Percentiles rank a stretch among this genome's conserved stretches.
Conservation (phyloP, 73 alveolate species). For the Loxodes magnus region DNA sequence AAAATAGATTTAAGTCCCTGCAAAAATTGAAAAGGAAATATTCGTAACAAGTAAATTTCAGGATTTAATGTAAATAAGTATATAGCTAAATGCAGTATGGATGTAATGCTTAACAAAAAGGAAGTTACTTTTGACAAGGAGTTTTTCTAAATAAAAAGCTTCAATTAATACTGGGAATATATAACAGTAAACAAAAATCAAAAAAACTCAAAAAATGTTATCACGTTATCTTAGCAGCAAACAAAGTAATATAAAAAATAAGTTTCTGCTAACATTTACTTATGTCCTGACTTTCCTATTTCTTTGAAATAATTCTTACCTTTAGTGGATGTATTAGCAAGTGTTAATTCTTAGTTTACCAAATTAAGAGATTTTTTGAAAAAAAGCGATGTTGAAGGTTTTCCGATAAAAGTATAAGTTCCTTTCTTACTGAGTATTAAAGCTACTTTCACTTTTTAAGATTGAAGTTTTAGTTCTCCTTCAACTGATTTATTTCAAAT, state of each 20-base stretch:
- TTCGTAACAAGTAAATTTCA: no score
- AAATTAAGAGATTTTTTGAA: constrained; percentile 24
- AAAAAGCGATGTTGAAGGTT: background rate
- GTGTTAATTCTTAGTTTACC: constrained; percentile 21
- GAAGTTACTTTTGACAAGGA: constrained; percentile 1
- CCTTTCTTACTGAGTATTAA: no score
- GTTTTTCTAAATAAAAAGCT: background rate
- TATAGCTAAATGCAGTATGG: no score
- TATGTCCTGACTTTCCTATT: constrained; percentile 27
- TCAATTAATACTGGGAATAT: constrained; percentile 2
- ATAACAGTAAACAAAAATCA: no score
- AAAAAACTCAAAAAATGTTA: no score
- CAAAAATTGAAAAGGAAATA: no score
- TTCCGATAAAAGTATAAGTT: constrained; percentile 12
- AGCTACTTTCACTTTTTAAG: no score
- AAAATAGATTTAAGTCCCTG: no score
- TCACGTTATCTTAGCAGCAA: background rate
- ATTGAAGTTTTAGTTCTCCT: no score
- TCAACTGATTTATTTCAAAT: no score
- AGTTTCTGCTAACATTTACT: constrained; percentile 24
- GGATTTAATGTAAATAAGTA: no score
- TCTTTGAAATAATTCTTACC: constrained; percentile 30
- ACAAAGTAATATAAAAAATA: constrained; percentile 18
- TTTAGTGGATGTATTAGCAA: constrained; percentile 21
- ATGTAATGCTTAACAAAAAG: no score